Evolutionary conservation across 805 yeast genomes (phyloP).

Genomic region (Novakomyces olei): DNA sequence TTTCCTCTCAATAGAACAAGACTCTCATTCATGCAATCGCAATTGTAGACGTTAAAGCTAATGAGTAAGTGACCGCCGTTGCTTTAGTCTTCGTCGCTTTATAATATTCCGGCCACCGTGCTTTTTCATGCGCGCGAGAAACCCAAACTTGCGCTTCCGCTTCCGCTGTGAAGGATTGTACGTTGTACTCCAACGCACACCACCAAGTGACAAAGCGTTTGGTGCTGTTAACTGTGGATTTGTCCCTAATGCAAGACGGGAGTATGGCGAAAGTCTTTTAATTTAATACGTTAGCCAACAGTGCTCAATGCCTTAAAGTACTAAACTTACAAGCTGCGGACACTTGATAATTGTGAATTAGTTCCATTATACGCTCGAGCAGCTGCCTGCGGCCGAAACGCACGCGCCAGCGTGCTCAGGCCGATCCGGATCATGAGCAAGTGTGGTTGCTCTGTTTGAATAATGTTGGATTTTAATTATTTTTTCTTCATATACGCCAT

Average conservation of each 20-base stretch:
- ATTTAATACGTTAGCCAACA: background rate
- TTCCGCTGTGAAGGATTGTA: constrained; percentile 83
- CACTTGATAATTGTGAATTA: background rate
- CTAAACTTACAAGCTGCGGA: background rate
- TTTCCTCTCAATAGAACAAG: too few relatives aligned
- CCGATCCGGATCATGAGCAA: too few relatives aligned
- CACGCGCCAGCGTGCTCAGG: too few relatives aligned
- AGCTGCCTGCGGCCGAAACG: too few relatives aligned
- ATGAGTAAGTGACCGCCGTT: constrained; percentile 81
- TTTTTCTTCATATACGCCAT: too few relatives aligned
- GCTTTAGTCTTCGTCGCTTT: constrained; percentile 60
- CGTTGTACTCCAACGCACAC: constrained; percentile 82
- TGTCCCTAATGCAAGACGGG: background rate
- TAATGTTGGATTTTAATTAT: too few relatives aligned
- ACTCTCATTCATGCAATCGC: too few relatives aligned
- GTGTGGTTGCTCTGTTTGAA: too few relatives aligned
- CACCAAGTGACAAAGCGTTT: constrained; percentile 24
- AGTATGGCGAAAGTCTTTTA: background rate
- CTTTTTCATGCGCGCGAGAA: constrained; percentile 58
- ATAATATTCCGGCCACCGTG: constrained; percentile 59
- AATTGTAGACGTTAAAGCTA: too few relatives aligned
- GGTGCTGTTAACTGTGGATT: background rate
- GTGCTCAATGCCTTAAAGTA: background rate
- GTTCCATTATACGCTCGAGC: too few relatives aligned
- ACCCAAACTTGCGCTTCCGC: constrained; percentile 78